Evolutionary conservation across 2,329 filamentous ascomycete genomes (phyloP).

Genomic region (Penicillium sp.): DNA sequence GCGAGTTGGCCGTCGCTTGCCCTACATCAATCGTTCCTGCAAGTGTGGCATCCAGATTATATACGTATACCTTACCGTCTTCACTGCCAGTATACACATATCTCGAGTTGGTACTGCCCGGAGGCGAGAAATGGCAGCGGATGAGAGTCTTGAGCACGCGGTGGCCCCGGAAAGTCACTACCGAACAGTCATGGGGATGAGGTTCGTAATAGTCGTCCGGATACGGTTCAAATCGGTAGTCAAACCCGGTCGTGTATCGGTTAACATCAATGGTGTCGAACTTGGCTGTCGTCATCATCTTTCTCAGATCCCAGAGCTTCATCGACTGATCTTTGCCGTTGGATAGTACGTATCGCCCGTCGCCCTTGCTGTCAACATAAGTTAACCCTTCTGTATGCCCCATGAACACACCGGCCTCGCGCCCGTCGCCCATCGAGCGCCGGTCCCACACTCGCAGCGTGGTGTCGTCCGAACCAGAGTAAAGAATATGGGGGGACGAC

Average conservation of each 20-base stretch:
- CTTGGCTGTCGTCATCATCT: constrained; percentile 66
- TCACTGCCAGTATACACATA: constrained; percentile 90
- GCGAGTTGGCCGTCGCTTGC: constrained; percentile 56
- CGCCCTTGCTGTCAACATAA: constrained; percentile 71
- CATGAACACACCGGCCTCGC: constrained; percentile 56
- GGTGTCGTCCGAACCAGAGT: constrained; percentile 89
- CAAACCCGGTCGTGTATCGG: constrained; percentile 51
- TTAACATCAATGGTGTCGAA: constrained; percentile 46
- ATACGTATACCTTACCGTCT: constrained; percentile 82
- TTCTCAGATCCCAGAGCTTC: constrained; percentile 92
- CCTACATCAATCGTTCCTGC: constrained; percentile 71
- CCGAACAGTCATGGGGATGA: constrained; percentile 79
- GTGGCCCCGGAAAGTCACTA: constrained; percentile 90
- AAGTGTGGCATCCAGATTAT: constrained; percentile 82
- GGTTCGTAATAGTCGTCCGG: constrained; percentile 46
- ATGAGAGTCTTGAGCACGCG: constrained; percentile 82
- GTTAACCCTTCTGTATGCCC: constrained; percentile 59
- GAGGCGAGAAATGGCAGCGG: constrained; percentile 87
- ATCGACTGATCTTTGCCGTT: constrained; percentile 95
- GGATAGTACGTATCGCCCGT: constrained; percentile 78
- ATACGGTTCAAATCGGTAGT: constrained; percentile 53
- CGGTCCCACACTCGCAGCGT: constrained; percentile 95
- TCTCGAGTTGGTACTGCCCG: constrained; percentile 71
- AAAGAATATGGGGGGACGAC: constrained; percentile 81
- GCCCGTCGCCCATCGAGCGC: constrained; percentile 55